These are phyloP conservation scores for Ulvella scutata DNA, from an alignment of 139 green algal species.

Conservation along the genomic window DNA sequence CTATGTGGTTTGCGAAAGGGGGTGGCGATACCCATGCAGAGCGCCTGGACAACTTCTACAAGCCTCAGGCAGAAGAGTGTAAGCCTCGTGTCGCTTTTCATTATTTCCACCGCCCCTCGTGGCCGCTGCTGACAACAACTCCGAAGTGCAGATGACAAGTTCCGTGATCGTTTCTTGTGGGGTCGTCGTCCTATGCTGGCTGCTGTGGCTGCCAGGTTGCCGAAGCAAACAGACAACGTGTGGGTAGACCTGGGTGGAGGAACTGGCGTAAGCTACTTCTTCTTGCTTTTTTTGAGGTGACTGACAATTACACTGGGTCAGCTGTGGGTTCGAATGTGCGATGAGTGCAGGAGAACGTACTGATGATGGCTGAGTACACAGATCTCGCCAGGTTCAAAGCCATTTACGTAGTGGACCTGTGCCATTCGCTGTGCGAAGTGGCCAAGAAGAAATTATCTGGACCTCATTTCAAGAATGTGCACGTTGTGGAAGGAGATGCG, in stretches of 20 bases:
- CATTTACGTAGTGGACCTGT: slow-evolving; percentile 96
- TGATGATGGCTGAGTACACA: slow-evolving; percentile 87
- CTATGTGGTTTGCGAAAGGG: slow-evolving; percentile 71
- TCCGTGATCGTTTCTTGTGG: slow-evolving; percentile 86
- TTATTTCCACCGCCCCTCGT: neutral
- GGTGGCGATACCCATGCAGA: slow-evolving; percentile 49
- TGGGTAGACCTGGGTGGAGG: slow-evolving; percentile 90
- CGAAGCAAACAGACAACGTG: slow-evolving; percentile 46
- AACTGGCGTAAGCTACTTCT: slow-evolving; percentile 47
- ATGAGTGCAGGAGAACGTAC: slow-evolving; percentile 75
- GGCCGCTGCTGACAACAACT: neutral
- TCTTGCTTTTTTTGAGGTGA: neutral
- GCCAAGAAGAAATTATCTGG: slow-evolving; percentile 56
- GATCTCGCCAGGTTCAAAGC: slow-evolving; percentile 72
- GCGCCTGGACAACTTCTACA: slow-evolving; percentile 75
- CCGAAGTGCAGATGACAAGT: slow-evolving; percentile 74
- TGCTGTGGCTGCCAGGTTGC: slow-evolving; percentile 64
- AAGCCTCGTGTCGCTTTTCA: neutral
- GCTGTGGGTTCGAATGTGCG: neutral
- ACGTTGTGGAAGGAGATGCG: slow-evolving; percentile 82
- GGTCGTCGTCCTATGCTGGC: slow-evolving; percentile 80
- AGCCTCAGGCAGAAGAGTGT: slow-evolving; percentile 58
- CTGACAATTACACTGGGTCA: neutral
- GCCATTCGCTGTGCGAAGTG: slow-evolving; percentile 71
- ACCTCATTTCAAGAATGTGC: slow-evolving; percentile 85